Conservation (phyloP, 2,329 filamentous ascomycete genomes). For the Phoma sp. region DNA sequence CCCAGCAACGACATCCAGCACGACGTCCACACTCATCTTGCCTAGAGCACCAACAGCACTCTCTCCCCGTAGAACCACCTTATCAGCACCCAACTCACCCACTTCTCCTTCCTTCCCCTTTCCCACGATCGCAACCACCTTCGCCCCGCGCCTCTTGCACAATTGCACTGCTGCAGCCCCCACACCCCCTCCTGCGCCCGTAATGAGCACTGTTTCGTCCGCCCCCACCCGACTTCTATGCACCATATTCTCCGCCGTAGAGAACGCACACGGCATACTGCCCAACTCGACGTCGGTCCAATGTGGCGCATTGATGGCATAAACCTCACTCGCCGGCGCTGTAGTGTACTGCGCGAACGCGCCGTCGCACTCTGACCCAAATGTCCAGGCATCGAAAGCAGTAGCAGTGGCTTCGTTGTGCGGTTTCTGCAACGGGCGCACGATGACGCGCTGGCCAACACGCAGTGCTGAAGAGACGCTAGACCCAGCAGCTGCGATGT, state of each 20-base stretch:
- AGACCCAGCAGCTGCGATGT: constrained; percentile 9
- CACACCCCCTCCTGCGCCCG: constrained; percentile 18
- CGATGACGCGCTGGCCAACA: constrained; percentile 4
- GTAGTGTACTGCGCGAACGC: constrained; percentile 15
- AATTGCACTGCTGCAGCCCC: constrained; percentile 22
- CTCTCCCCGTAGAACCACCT: constrained; percentile 6
- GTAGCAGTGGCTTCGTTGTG: neutral
- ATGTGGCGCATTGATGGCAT: neutral
- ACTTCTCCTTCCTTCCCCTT: constrained; percentile 5
- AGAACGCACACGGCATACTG: constrained; percentile 17
- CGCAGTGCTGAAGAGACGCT: neutral
- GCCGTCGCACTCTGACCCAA: constrained; percentile 18
- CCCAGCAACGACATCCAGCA: constrained; percentile 18
- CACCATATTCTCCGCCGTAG: constrained; percentile 19
- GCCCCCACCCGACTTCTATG: constrained; percentile 5
- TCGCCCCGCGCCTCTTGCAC: constrained; percentile 10
- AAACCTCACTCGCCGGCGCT: constrained; percentile 14
- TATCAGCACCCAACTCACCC: constrained; percentile 9
- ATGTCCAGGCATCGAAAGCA: constrained; percentile 18
- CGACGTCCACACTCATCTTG: constrained; percentile 9
- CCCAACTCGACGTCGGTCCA: constrained; percentile 19
- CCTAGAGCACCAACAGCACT: constrained; percentile 5
- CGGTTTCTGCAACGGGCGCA: constrained; percentile 1
- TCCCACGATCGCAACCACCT: constrained; percentile 12
- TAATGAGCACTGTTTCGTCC: constrained; percentile 14